Evolutionary conservation across 2,329 filamentous ascomycete genomes (phyloP), one percentile per base, ranked within the genome.

Genomic region (Tolypocladium capitatum): DNA sequence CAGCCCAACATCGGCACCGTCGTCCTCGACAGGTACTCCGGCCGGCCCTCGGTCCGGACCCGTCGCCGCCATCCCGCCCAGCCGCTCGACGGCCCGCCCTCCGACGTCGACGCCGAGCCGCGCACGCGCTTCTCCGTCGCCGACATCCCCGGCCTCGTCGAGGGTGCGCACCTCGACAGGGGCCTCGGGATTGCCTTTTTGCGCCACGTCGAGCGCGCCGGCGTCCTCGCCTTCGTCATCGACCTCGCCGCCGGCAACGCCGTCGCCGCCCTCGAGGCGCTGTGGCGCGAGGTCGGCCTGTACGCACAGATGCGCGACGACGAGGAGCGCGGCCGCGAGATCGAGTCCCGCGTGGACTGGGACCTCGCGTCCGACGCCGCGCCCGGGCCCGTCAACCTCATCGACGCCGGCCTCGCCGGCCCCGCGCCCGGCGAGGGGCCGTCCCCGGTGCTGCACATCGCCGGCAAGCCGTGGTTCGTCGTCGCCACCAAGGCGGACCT

Each of bases 1-100:
- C 84, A 90, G 56, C 92, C 92, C 3, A 96, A 94, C 56, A 94
- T 98, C 47, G 92, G 92, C 45, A 98, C 92, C 1, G 88, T 98
- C 7, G 84, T 97, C 14, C 76, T 98, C 11, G 92, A 98, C 64
- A 80, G 90, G 61, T 79, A 92, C 68, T 82, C 81, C 49, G 88
- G 90, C 2, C 80, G 86, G 0, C 87, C 89, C 1, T 48, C 68
- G 6, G 64, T 76, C 42, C 65, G 62, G 40, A 67, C 65, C 46
- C 63, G 60, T 46, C 58, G 60, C 5, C 58, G 42, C 3, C 13
- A 32, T 10, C 35, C 33, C 13, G 10, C 21, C 8, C 43, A 32
- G 14, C 8, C 34, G 31, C 45, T 33, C 16, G 36, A 20, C 44
- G 33, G 18, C 30, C 28, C 20, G 35, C 8, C 35, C 36, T 14